phyloP scores from a whole-genome alignment of 805 yeast species.

The Yamadazyma takamatsuzukensis region DNA sequence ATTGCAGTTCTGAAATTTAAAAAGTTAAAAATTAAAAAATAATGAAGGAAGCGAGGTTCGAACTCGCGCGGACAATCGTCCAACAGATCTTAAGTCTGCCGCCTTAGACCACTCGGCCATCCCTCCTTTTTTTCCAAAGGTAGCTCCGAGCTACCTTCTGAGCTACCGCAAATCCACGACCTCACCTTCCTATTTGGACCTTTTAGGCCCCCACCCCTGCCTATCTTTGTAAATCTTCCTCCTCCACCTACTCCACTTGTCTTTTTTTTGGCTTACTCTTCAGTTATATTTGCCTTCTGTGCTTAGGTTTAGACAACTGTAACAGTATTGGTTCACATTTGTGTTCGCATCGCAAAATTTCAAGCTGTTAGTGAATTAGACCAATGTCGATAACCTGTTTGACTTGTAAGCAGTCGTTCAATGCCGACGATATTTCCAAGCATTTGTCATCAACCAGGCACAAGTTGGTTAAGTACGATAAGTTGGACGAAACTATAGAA shows the following conservation, averaged over 20 bases:
- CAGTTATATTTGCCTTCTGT: too few species aligned
- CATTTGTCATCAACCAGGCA: conserved; percentile 55
- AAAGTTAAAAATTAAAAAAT: conserved; percentile 22
- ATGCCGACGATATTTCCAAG: conserved; percentile 38
- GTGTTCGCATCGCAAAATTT: too few species aligned
- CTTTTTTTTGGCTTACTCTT: too few species aligned
- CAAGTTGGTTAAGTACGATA: conserved; percentile 37
- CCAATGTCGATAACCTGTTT: conserved; percentile 8
- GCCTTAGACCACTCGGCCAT: conserved; percentile 54
- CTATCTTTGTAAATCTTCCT: too few species aligned
- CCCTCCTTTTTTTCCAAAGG: conserved; percentile 39
- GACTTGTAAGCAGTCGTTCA: conserved; percentile 9
- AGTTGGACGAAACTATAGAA: conserved; percentile 38
- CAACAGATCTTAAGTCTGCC: conserved; percentile 50
- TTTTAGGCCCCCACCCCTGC: too few species aligned
- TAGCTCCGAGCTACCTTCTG: too few species aligned
- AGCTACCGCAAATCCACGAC: too few species aligned
- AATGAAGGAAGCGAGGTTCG: conserved; percentile 52
- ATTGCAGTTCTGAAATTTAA: not conserved
- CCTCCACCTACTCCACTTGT: too few species aligned
- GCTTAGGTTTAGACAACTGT: too few species aligned
- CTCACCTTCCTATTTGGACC: too few species aligned
- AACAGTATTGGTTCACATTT: too few species aligned
- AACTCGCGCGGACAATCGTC: conserved; percentile 51
- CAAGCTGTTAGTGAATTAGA: too few species aligned